Evolutionary conservation across 805 yeast species (phyloP).

Genomic region (Diddensiella transvaalensis): DNA sequence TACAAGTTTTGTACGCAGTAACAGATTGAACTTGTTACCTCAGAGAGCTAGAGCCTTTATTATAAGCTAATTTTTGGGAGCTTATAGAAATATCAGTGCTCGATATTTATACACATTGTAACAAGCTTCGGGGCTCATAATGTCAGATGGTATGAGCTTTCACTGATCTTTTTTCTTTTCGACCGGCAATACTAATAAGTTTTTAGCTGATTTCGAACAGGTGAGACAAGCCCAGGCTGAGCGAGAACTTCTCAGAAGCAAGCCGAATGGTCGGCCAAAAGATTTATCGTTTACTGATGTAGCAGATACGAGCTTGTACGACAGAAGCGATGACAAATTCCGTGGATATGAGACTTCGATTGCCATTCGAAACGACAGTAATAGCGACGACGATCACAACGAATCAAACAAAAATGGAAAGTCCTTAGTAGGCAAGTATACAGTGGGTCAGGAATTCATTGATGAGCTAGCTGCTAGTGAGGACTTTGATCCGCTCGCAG

Average conservation of each 20-base stretch:
- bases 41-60: too few species aligned
- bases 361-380: slow-evolving; percentile 10
- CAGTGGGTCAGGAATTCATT: slow-evolving; percentile 38
- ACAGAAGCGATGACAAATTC: slow-evolving; percentile 3
- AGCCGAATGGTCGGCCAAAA: background rate
- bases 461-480: slow-evolving; percentile 31
- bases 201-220: background rate
- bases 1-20: too few species aligned
- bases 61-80: too few species aligned
- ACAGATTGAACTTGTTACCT: too few species aligned
- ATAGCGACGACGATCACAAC: slow-evolving; percentile 3
- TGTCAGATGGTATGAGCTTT: background rate
- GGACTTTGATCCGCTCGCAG: slow-evolving; percentile 32
- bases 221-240: background rate
- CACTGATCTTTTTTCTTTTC: too few species aligned
- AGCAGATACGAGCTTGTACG: slow-evolving; percentile 7
- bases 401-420: slow-evolving; percentile 6
- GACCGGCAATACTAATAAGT: background rate
- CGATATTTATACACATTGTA: too few species aligned
- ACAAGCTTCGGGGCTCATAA: too few species aligned
- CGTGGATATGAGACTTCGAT: slow-evolving; percentile 16
- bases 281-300: slow-evolving; percentile 1
- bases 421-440: slow-evolving; percentile 38
- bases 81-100: too few species aligned
- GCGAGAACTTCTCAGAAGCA: background rate